A percentile compares a stretch with the other conserved stretches of the same genome.
phyloP scores from a whole-genome alignment of 2,329 filamentous ascomycete genomes.

The Didymella glomerata region DNA sequence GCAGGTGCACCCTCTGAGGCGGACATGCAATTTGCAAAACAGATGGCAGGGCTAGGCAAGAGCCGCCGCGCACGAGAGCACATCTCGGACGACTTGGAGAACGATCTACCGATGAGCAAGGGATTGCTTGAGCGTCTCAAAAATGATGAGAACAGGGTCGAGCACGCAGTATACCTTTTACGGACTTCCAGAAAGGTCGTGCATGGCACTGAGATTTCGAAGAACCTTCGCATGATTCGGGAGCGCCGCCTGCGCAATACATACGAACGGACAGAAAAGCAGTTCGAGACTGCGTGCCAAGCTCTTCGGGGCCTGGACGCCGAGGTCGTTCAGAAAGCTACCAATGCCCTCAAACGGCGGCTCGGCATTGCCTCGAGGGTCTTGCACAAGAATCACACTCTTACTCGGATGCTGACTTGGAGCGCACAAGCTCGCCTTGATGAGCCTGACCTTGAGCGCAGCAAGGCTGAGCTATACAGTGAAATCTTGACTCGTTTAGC shows the following conservation, averaged over 20 bases:
- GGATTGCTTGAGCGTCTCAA: conserved; percentile 37
- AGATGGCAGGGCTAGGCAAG: conserved; percentile 30
- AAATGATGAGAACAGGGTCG: conserved; percentile 33
- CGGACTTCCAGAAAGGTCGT: conserved; percentile 6
- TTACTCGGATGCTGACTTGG: conserved; percentile 42
- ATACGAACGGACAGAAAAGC: conserved; percentile 31
- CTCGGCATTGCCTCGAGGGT: conserved; percentile 35
- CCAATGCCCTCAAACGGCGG: conserved; percentile 32
- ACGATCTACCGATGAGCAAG: conserved; percentile 39
- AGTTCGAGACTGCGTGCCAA: conserved; percentile 29
- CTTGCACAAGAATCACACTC: conserved; percentile 38
- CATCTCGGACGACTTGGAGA: conserved; percentile 37
- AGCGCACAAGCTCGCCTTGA: conserved; percentile 42
- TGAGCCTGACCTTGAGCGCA: conserved; percentile 24
- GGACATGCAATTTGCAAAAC: conserved; percentile 32
- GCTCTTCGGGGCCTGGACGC: conserved; percentile 24
- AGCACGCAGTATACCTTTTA: conserved; percentile 15
- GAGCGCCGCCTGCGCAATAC: conserved; percentile 24
- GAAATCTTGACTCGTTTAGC: conserved; percentile 38
- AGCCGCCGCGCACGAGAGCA: conserved; percentile 34
- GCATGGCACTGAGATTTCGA: conserved; percentile 8
- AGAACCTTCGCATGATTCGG: conserved; percentile 7
- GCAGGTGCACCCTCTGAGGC: conserved; percentile 35
- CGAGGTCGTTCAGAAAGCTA: conserved; percentile 13
- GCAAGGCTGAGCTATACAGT: conserved; percentile 27